A percentile compares a stretch with the other conserved stretches of the same genome.
These are phyloP conservation scores for Colletotrichum navitas DNA, from an alignment of 2,329 filamentous ascomycete genomes.

Conservation along the genomic window DNA sequence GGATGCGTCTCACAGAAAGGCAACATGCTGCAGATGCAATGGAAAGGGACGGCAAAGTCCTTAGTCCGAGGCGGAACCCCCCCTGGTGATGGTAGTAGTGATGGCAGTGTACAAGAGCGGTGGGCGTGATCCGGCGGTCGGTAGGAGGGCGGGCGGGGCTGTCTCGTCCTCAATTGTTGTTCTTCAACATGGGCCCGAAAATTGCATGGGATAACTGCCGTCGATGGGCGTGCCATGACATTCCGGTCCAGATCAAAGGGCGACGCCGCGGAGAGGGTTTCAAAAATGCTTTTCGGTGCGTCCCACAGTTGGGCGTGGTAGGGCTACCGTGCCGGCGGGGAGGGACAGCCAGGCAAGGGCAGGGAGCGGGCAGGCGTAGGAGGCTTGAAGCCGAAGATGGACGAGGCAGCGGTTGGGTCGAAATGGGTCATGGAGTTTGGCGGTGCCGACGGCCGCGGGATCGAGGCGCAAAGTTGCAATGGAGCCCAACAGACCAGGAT, in stretches of 20 bases:
- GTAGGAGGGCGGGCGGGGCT: conserved; percentile 15
- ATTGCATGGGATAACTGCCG: conserved; percentile 6
- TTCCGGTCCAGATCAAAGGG: neutral
- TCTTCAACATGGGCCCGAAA: neutral
- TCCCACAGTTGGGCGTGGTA: conserved; percentile 28
- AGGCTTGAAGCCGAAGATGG: conserved; percentile 24
- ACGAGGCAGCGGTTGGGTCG: conserved; percentile 28
- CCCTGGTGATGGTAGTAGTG: neutral
- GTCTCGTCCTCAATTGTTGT: neutral
- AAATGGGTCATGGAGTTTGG: conserved; percentile 20
- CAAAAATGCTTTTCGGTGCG: conserved; percentile 15
- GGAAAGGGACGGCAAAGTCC: conserved; percentile 2
- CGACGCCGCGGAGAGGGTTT: conserved; percentile 2
- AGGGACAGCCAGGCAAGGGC: conserved; percentile 19
- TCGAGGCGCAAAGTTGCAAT: neutral
- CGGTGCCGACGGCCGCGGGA: conserved; percentile 2
- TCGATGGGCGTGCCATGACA: conserved; percentile 3
- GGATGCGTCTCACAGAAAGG: conserved; percentile 17
- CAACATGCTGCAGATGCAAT: conserved; percentile 27
- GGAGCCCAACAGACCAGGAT: conserved; percentile 16
- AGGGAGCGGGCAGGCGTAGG: conserved; percentile 22
- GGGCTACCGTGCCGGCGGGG: conserved; percentile 11
- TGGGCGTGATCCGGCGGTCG: neutral
- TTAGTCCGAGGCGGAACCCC: neutral
- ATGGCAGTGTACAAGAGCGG: neutral